Percentiles rank a stretch among this genome's conserved stretches.
These are phyloP conservation scores for Hyphopichia wangnamkhiaoensis DNA, from an alignment of 1,139 yeast species.

Conservation along the genomic window DNA sequence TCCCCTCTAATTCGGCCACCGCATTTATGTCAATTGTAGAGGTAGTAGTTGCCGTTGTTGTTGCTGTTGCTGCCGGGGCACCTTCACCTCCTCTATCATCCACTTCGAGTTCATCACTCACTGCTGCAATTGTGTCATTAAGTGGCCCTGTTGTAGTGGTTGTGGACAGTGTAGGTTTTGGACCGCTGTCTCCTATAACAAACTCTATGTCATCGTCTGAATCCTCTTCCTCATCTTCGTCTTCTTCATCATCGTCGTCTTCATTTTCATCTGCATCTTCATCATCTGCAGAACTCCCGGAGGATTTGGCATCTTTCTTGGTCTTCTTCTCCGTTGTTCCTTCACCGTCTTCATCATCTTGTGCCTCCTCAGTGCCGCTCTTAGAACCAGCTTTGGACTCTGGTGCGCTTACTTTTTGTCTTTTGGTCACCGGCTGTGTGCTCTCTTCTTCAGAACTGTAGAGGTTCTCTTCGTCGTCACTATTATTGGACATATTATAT, in stretches of 20 bases:
- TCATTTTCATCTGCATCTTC: constrained; percentile 21
- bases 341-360: not conserved
- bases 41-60: constrained; percentile 27
- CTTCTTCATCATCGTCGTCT: constrained; percentile 27
- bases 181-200: constrained; percentile 35
- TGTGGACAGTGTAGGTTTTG: constrained; percentile 21
- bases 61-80: constrained; percentile 16
- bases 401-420: not conserved
- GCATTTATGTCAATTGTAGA: constrained; percentile 70
- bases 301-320: constrained; percentile 8
- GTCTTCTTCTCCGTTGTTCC: not conserved
- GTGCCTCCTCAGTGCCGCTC: not conserved
- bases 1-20: constrained; percentile 79
- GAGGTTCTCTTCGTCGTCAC: constrained; percentile 6
- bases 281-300: constrained; percentile 19
- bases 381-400: not conserved
- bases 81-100: constrained; percentile 33
- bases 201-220: constrained; percentile 51
- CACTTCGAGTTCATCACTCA: constrained; percentile 36
- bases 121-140: constrained; percentile 22
- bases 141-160: constrained; percentile 23
- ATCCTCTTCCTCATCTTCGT: constrained; percentile 34
- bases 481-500: constrained; percentile 4
- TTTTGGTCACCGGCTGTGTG: constrained; percentile 5
- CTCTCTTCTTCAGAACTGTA: constrained; percentile 6